These are phyloP conservation scores for Pseudohyphozyma bogoriensis DNA, from an alignment of 768 basidiomycete species.

Conservation along the genomic window DNA sequence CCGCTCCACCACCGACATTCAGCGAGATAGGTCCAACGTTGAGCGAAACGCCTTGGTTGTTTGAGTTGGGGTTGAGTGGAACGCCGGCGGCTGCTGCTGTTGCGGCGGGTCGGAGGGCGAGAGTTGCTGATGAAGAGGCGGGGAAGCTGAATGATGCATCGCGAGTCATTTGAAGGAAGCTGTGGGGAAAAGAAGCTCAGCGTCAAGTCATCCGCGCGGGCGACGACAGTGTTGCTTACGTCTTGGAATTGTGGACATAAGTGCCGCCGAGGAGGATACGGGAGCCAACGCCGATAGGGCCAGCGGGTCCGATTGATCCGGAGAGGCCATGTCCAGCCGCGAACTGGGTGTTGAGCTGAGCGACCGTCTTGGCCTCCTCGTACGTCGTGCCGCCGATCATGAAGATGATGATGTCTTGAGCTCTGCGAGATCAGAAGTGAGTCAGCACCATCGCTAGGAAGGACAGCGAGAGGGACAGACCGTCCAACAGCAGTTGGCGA, in stretches of 20 bases:
- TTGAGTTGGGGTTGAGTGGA: too few species aligned
- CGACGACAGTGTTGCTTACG: slow-evolving; percentile 46
- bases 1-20: slow-evolving; percentile 33
- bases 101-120: background rate
- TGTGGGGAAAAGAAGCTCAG: slow-evolving; percentile 34
- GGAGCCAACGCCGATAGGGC: slow-evolving; percentile 49
- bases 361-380: slow-evolving; percentile 78
- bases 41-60: slow-evolving; percentile 19
- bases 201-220: background rate
- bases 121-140: slow-evolving; percentile 45
- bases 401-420: slow-evolving; percentile 93
- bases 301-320: background rate
- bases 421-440: slow-evolving; percentile 43
- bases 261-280: slow-evolving; percentile 85
- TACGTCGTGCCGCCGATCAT: slow-evolving; percentile 95
- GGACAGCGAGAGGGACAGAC: background rate
- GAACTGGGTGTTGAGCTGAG: slow-evolving; percentile 73
- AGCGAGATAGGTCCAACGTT: slow-evolving; percentile 17
- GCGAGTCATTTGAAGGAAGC: slow-evolving; percentile 82
- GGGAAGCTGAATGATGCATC: slow-evolving; percentile 46
- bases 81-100: slow-evolving; percentile 45
- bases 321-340: slow-evolving; percentile 13
- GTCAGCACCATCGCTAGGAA: background rate
- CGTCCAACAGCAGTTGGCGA: background rate
- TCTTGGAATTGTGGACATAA: slow-evolving; percentile 86